Evolutionary conservation across 345 rosid species (phyloP).

Genomic region (Gossypium bickii): DNA sequence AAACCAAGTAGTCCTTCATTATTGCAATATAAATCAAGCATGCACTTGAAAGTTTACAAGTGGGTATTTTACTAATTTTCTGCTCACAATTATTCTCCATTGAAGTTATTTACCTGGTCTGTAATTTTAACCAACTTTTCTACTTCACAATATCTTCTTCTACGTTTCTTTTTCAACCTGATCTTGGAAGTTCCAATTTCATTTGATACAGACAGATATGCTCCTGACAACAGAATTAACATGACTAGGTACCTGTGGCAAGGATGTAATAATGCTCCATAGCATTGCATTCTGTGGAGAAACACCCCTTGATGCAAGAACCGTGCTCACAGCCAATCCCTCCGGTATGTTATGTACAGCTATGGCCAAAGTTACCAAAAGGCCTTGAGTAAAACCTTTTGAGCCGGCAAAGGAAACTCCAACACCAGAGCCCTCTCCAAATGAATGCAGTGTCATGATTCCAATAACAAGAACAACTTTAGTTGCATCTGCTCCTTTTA

Average conservation of each 20-base stretch:
- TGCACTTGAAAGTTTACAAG: background rate
- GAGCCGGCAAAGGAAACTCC: slow-evolving; percentile 99
- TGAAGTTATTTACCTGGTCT: background rate
- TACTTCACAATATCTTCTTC: background rate
- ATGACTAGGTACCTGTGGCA: slow-evolving; percentile 71
- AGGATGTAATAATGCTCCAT: slow-evolving; percentile 96
- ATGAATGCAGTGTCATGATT: slow-evolving; percentile 99
- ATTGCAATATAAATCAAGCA: background rate
- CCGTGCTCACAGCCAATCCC: slow-evolving; percentile 99
- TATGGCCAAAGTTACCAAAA: slow-evolving; percentile 91
- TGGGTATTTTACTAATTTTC: background rate
- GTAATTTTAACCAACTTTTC: background rate
- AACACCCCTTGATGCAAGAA: slow-evolving; percentile 95
- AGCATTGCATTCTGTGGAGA: slow-evolving; percentile 99
- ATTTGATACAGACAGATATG: background rate
- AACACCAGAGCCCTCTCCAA: slow-evolving; percentile 98
- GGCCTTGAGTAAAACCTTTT: slow-evolving; percentile 95
- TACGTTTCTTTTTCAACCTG: background rate
- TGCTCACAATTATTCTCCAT: background rate
- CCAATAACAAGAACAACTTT: slow-evolving; percentile 96
- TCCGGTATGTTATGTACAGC: slow-evolving; percentile 98
- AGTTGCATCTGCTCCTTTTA: slow-evolving; percentile 91
- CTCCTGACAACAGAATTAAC: slow-evolving; percentile 2
- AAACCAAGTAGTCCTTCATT: background rate
- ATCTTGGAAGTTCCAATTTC: background rate